These are phyloP conservation scores for Pythium guiyangense DNA, from an alignment of 352 stramenopile species.

Conservation along the genomic window DNA sequence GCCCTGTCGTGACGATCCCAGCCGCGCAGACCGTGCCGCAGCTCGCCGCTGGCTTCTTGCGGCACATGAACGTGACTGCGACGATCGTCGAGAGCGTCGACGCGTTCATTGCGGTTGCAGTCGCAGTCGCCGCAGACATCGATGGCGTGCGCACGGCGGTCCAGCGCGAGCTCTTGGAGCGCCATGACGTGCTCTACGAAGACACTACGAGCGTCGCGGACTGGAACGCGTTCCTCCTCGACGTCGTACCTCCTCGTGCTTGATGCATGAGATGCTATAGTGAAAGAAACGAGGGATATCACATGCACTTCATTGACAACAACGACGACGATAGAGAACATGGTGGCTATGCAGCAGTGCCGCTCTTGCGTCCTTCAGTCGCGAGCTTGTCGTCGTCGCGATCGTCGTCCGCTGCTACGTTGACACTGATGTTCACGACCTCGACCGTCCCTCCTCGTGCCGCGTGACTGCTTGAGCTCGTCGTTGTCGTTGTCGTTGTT, in stretches of 20 bases:
- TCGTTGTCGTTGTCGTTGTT: background rate
- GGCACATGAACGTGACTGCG: conserved; percentile 42
- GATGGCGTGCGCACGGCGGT: conserved; percentile 2
- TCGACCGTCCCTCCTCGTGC: background rate
- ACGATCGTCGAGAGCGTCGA: conserved; percentile 34
- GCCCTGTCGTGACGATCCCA: conserved; percentile 53
- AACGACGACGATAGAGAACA: too few species aligned
- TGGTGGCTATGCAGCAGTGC: conserved; percentile 1
- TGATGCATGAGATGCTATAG: too few species aligned
- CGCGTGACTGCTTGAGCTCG: background rate
- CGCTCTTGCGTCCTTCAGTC: background rate
- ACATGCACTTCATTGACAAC: too few species aligned
- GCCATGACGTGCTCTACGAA: conserved; percentile 17
- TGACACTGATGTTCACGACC: conserved; percentile 9
- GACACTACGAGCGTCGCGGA: conserved; percentile 21
- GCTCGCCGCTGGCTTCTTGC: conserved; percentile 55
- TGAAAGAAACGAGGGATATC: too few species aligned
- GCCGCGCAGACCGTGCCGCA: conserved; percentile 46
- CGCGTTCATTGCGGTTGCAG: conserved; percentile 32
- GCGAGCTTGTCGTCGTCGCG: conserved; percentile 4
- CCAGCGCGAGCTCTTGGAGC: conserved; percentile 6
- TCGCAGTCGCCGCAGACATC: conserved; percentile 28
- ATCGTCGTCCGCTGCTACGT: background rate
- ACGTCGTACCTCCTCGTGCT: conserved; percentile 3
- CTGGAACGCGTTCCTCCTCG: conserved; percentile 30